A percentile compares a stretch with the other conserved stretches of the same genome.
phyloP scores from a whole-genome alignment of 1,139 yeast genomes.

The Suhomyces yuchorum region DNA sequence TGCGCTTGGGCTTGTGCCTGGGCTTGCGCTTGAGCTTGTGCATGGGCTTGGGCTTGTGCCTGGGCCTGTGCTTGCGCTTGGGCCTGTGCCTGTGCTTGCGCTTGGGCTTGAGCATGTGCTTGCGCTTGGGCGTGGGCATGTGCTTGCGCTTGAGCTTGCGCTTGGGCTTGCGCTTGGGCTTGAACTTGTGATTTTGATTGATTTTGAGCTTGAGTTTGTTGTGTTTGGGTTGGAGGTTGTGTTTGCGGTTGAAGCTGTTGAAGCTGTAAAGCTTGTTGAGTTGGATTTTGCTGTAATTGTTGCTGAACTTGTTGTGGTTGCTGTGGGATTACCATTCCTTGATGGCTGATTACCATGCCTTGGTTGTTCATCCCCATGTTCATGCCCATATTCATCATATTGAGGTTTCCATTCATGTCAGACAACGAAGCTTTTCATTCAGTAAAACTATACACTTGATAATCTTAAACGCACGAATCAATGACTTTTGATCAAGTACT shows the following conservation, averaged over 20 bases:
- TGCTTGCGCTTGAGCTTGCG: not conserved
- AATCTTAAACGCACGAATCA: not conserved
- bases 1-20: not conserved
- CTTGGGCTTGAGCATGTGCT: not conserved
- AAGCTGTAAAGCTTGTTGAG: constrained; percentile 12
- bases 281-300: constrained; percentile 8
- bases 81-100: not conserved
- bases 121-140: not conserved
- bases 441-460: not conserved
- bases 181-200: constrained; percentile 14
- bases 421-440: not conserved
- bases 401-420: constrained; percentile 19
- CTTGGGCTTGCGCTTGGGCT: constrained; percentile 12
- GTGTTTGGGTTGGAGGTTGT: constrained; percentile 2
- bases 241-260: constrained; percentile 15
- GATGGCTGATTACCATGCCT: constrained; percentile 20
- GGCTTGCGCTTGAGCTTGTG: not conserved
- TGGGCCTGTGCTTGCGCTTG: not conserved
- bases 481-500: not conserved
- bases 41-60: not conserved
- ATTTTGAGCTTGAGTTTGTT: constrained; percentile 9
- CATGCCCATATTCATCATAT: constrained; percentile 20
- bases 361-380: constrained; percentile 19
- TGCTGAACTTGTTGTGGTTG: constrained; percentile 19
- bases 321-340: constrained; percentile 17